phyloP scores from a whole-genome alignment of 2,329 filamentous ascomycete genomes.

The Penicillium sp. region DNA sequence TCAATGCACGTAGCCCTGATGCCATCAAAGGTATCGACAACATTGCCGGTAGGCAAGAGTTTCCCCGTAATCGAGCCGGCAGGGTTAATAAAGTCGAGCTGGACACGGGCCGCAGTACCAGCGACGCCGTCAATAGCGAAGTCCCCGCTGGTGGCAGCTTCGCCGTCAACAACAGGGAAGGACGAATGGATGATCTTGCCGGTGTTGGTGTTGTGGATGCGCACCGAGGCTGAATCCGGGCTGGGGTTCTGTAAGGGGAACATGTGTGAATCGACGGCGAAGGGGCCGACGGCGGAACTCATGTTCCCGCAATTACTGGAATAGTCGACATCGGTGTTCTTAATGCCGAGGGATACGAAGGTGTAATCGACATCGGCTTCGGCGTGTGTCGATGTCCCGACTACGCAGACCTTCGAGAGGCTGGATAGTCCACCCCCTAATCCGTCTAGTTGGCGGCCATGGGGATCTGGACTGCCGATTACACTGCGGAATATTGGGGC shows the following conservation, averaged over 20 bases:
- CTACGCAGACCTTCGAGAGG: conserved; percentile 68
- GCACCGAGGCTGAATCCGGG: conserved; percentile 47
- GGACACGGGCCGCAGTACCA: conserved; percentile 56
- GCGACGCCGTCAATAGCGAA: conserved; percentile 65
- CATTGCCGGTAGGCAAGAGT: conserved; percentile 59
- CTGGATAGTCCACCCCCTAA: conserved; percentile 68
- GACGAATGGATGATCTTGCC: conserved; percentile 59
- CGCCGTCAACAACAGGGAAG: conserved; percentile 53
- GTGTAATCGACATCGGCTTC: conserved; percentile 67
- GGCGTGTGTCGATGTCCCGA: conserved; percentile 51
- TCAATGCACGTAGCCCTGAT: conserved; percentile 60
- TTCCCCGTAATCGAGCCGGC: conserved; percentile 63
- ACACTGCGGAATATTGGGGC: conserved; percentile 55
- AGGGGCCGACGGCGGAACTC: conserved; percentile 65
- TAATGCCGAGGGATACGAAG: conserved; percentile 67
- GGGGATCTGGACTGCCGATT: conserved; percentile 64
- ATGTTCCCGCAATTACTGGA: conserved; percentile 76
- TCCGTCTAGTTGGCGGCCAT: conserved; percentile 69
- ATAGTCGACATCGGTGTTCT: conserved; percentile 60
- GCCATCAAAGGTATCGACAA: conserved; percentile 51
- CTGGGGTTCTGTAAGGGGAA: conserved; percentile 25
- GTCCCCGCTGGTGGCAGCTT: conserved; percentile 52
- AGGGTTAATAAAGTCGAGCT: conserved; percentile 61
- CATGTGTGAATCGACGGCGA: conserved; percentile 57
- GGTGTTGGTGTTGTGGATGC: conserved; percentile 71